phyloP scores from a whole-genome alignment of 129 eudicot genomes.

The Tagetes erecta region DNA sequence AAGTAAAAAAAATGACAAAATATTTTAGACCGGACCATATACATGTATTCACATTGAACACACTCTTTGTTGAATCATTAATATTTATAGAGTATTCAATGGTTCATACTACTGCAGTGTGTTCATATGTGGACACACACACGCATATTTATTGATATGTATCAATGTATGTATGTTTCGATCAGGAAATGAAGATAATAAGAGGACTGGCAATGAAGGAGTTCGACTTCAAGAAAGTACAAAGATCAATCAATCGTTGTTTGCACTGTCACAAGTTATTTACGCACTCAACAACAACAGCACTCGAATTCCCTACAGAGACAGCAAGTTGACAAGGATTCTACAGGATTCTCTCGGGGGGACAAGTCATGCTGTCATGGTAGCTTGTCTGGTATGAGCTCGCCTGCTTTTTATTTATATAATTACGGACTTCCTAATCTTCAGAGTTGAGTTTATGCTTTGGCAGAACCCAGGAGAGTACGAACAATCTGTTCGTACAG shows the following conservation, averaged over 20 bases:
- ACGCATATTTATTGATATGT: neutral
- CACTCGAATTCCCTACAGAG: constrained; percentile 85
- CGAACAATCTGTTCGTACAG: constrained; percentile 88
- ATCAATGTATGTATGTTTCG: neutral
- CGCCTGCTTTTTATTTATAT: neutral
- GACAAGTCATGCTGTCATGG: constrained; percentile 81
- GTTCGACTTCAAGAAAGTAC: constrained; percentile 88
- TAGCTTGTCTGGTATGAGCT: constrained; percentile 80
- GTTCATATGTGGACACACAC: neutral
- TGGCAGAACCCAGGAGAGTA: constrained; percentile 92
- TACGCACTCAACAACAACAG: constrained; percentile 75
- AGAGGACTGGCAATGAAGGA: constrained; percentile 75
- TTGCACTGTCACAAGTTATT: constrained; percentile 84
- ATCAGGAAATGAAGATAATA: constrained; percentile 92
- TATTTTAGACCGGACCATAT: too few species aligned
- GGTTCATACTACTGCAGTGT: neutral
- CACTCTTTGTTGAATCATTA: too few species aligned
- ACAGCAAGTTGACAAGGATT: constrained; percentile 89
- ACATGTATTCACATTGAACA: too few species aligned
- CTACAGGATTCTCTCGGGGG: constrained; percentile 97
- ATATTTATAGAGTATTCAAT: neutral
- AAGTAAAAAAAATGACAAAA: too few species aligned
- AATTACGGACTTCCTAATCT: neutral
- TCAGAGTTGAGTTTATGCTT: neutral
- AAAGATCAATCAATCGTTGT: constrained; percentile 86